Percentiles rank a stretch among this genome's conserved stretches.
phyloP scores from a whole-genome alignment of 1,284 basidiomycete genomes.

The Trichosporon coremiiforme region DNA sequence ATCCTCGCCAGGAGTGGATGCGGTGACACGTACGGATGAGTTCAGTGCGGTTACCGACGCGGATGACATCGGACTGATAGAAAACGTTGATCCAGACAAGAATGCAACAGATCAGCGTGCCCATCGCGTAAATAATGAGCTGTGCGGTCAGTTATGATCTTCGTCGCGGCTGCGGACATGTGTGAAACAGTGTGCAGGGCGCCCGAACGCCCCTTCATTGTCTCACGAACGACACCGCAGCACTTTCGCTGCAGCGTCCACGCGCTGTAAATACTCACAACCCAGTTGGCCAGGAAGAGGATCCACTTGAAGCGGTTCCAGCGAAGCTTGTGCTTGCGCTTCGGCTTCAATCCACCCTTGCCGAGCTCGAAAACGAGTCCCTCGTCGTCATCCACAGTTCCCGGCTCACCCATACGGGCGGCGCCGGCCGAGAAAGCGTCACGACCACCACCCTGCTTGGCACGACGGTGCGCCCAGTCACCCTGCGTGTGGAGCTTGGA shows the following conservation, averaged over 20 bases:
- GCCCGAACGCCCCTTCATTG: not conserved
- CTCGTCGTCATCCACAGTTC: constrained; percentile 64
- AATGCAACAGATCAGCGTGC: constrained; percentile 63
- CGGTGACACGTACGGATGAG: constrained; percentile 58
- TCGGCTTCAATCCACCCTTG: constrained; percentile 54
- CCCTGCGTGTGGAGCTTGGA: constrained; percentile 60
- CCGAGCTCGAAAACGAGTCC: constrained; percentile 57
- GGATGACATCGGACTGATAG: constrained; percentile 64
- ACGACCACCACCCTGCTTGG: constrained; percentile 64
- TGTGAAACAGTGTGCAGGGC: not conserved
- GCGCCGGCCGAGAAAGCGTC: constrained; percentile 62
- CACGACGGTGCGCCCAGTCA: constrained; percentile 52
- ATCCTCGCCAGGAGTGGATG: not conserved
- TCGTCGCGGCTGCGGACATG: not conserved
- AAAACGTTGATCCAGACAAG: constrained; percentile 70
- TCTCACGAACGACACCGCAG: not conserved
- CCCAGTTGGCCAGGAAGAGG: constrained; percentile 62
- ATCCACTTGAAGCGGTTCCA: constrained; percentile 75
- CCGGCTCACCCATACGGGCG: constrained; percentile 60
- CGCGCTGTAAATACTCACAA: constrained; percentile 57
- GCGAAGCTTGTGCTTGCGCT: constrained; percentile 59
- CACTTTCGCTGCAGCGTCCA: not conserved
- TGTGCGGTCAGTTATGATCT: constrained; percentile 37
- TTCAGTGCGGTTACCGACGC: constrained; percentile 65
- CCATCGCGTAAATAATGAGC: constrained; percentile 63